A percentile compares a stretch with the other conserved stretches of the same genome.
phyloP scores from a whole-genome alignment of 768 basidiomycete species.

The Boletales sp. region DNA sequence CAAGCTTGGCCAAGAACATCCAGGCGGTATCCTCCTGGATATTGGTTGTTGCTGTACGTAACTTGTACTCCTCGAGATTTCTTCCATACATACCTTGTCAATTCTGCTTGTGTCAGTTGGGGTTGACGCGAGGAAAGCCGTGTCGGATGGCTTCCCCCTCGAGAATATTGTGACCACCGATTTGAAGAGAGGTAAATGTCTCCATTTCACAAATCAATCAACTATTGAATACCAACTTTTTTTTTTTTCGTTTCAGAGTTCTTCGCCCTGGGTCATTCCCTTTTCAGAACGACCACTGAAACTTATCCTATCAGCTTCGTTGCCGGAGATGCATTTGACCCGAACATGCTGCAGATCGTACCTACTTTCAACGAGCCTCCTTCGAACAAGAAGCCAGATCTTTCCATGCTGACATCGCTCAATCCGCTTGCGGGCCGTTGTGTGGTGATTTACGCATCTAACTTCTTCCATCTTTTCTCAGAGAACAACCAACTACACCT shows the following conservation, averaged over 20 bases:
- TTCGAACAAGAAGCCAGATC: conserved; percentile 19
- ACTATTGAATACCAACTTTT: background rate
- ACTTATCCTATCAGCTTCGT: conserved; percentile 53
- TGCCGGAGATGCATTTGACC: conserved; percentile 52
- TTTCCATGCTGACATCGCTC: conserved; percentile 39
- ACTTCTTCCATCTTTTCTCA: conserved; percentile 42
- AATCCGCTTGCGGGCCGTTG: conserved; percentile 46
- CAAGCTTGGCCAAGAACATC: conserved; percentile 34
- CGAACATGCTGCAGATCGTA: conserved; percentile 35
- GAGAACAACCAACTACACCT: conserved; percentile 26
- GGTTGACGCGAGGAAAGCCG: conserved; percentile 37
- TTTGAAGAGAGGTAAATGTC: conserved; percentile 30
- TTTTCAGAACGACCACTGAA: conserved; percentile 54
- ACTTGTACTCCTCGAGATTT: background rate
- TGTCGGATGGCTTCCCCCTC: conserved; percentile 41
- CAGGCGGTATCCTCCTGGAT: conserved; percentile 39
- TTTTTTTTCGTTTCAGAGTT: conserved; percentile 52
- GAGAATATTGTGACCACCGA: conserved; percentile 38
- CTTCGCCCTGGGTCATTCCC: conserved; percentile 55
- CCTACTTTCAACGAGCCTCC: conserved; percentile 29
- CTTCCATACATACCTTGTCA: background rate
- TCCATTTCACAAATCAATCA: background rate
- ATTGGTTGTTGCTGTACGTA: conserved; percentile 44
- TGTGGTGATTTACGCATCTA: conserved; percentile 46
- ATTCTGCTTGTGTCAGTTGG: conserved; percentile 11